These are phyloP conservation scores for Dovyalis caffra DNA, from an alignment of 345 rosid species.

Conservation along the genomic window DNA sequence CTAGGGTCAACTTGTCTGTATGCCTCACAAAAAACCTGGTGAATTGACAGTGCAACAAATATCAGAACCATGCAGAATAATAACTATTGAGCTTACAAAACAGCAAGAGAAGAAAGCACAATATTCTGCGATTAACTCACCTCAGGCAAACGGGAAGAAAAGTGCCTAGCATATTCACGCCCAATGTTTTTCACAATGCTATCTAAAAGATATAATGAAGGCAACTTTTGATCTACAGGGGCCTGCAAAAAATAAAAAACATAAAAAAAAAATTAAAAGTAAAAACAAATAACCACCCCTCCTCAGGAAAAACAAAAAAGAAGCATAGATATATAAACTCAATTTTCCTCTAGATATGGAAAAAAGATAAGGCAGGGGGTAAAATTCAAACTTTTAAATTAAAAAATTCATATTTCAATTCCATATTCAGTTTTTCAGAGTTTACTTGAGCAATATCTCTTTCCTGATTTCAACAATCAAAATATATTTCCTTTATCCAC, in stretches of 20 bases:
- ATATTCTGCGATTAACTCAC: slow-evolving; percentile 42
- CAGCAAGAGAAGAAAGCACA: not conserved
- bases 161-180: slow-evolving; percentile 67
- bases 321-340: not conserved
- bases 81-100: not conserved
- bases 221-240: slow-evolving; percentile 85
- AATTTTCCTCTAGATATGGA: not conserved
- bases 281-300: not conserved
- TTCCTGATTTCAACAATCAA: not conserved
- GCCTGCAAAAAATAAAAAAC: slow-evolving; percentile 72
- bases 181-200: slow-evolving; percentile 96
- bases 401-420: not conserved
- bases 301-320: not conserved
- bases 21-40: slow-evolving; percentile 81
- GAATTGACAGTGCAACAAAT: not conserved
- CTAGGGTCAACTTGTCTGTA: slow-evolving; percentile 76
- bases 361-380: not conserved
- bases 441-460: not conserved
- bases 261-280: no score
- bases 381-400: not conserved
- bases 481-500: not conserved
- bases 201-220: slow-evolving; percentile 91
- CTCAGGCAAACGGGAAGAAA: slow-evolving; percentile 88
- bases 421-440: not conserved
- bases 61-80: not conserved